Evolutionary conservation across 352 stramenopile genomes (phyloP), one percentile per base, ranked within the genome.

Genomic region (Elongisporangium anandrum): DNA sequence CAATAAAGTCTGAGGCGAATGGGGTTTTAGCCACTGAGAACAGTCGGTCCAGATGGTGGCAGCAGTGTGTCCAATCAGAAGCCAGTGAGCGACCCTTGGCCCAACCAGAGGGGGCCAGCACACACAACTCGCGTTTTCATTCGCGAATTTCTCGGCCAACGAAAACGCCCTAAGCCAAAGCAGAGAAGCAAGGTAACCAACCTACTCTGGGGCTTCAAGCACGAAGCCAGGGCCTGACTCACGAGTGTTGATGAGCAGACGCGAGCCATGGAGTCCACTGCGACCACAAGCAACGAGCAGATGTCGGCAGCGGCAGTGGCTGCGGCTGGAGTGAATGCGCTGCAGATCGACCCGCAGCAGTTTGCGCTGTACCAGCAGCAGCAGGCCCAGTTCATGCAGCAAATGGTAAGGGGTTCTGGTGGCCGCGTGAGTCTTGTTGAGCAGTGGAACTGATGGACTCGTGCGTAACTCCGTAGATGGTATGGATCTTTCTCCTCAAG

Each of bases 291-390:
- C 7, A 34, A 56, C n/a, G 39, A 57, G 17, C 60, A 58, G 22
- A 52, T 56, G 50, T 17, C 56, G 55, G 56, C 60, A 41, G 38
- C 57, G 58, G 34, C 68, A 53, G 57, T 62, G 60, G 21, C 20
- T 20, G n/a, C 48, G 45, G 47, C 55, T 24, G 54, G 34, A 3
- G 53, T 65, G 56, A 63, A 50, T 3, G 70, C 73, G 13, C 58
- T 57, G 17, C 68, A 79, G 52, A 59, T 64, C 38, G 61, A 41
- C 29, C 29, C 64, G 26, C 70, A 74, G 59, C 78, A 89, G 60
- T 69, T 92, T 54, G 82, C 82, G 57, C 66, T 90, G 29, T 90
- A 92, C 69, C 82, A 92, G 66, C 70, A 78, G 38, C 82, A 92
- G 68, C 81, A 91, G 65, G 68, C 88, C 49, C 82, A 92, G 64